These are phyloP conservation scores for Cenchrus purpureus DNA, from an alignment of 176 grass and related monocot genomes.

Conservation along the genomic window DNA sequence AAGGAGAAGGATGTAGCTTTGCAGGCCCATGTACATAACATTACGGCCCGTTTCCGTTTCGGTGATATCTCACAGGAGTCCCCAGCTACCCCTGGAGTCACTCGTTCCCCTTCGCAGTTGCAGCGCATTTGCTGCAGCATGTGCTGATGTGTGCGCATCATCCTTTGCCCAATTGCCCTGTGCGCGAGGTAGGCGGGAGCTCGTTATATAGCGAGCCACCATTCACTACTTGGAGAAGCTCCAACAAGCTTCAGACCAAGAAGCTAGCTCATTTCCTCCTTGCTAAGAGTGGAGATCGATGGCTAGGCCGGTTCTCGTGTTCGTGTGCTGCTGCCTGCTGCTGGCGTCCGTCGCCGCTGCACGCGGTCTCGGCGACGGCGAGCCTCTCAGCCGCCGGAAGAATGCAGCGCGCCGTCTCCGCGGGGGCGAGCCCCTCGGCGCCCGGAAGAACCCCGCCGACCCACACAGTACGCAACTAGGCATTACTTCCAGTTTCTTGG, in stretches of 20 bases:
- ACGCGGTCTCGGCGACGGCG: conserved; percentile 4
- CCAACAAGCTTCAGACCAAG: neutral
- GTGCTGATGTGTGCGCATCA: too few species aligned
- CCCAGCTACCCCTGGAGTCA: neutral
- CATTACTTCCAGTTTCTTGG: neutral
- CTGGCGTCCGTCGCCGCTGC: conserved; percentile 10
- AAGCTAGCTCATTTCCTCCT: neutral
- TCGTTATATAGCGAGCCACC: neutral
- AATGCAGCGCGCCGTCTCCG: conserved; percentile 28
- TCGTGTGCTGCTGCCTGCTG: conserved; percentile 41
- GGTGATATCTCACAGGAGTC: neutral
- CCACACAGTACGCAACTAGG: neutral
- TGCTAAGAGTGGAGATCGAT: neutral
- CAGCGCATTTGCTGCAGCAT: neutral
- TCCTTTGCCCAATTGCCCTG: neutral
- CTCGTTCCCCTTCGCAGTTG: neutral
- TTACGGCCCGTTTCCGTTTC: conserved; percentile 21
- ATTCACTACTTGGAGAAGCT: neutral
- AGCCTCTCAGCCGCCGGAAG: conserved; percentile 26
- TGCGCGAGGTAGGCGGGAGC: neutral
- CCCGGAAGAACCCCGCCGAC: conserved; percentile 41
- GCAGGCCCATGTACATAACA: neutral
- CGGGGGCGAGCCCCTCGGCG: conserved; percentile 4
- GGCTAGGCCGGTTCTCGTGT: conserved; percentile 1
- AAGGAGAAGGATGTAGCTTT: neutral